Evolutionary conservation across 352 stramenopile genomes (phyloP).

Genomic region (Globisporangium spiculum): DNA sequence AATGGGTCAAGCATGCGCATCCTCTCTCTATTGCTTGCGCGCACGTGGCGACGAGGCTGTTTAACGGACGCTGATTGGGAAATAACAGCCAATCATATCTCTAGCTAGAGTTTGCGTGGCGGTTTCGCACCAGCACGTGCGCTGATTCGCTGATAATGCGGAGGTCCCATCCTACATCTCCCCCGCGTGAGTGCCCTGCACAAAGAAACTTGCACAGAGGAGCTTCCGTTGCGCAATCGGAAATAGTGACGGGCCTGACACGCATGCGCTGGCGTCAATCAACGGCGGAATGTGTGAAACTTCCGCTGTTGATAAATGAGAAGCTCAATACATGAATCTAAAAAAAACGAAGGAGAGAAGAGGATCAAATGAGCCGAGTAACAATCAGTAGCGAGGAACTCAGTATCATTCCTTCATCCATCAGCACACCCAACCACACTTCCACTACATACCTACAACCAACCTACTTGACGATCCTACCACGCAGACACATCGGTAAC

Average conservation of each 20-base stretch:
- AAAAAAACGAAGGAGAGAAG: neutral
- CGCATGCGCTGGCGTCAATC: neutral
- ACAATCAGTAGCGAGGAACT: neutral
- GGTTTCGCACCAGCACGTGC: neutral
- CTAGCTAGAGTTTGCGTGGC: neutral
- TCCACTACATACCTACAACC: neutral
- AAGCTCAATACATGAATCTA: neutral
- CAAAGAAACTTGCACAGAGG: neutral
- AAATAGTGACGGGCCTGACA: conserved; percentile 1
- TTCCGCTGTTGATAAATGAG: neutral
- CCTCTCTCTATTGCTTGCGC: neutral
- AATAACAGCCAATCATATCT: conserved; percentile 11
- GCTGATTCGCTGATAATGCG: conserved; percentile 12
- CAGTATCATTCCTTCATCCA: neutral
- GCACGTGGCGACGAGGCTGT: conserved; percentile 8
- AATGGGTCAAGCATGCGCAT: neutral
- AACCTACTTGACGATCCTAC: neutral
- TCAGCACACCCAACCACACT: neutral
- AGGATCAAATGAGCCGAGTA: neutral
- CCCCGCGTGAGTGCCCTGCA: conserved; percentile 6
- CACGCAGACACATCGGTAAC: neutral
- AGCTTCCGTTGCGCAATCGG: conserved; percentile 1
- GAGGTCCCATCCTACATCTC: neutral
- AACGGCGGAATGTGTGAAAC: conserved; percentile 2
- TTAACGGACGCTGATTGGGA: conserved; percentile 15